These are phyloP conservation scores for Saccharomycopsis lassenensis DNA, from an alignment of 805 yeast genomes.

Conservation along the genomic window DNA sequence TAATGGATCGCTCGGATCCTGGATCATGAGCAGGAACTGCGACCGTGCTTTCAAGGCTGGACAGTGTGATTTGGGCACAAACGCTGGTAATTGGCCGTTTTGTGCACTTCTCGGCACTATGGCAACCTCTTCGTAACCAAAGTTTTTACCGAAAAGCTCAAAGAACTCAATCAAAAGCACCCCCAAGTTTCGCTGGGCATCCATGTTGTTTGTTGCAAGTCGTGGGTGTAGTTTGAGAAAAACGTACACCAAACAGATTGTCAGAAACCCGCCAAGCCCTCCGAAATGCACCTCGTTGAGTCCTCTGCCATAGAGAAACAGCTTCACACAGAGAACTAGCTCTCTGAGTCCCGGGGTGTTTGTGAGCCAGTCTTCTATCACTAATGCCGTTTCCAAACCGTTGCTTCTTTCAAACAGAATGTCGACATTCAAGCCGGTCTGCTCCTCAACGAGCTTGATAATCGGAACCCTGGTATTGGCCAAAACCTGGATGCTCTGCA, in stretches of 20 bases:
- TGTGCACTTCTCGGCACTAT: slow-evolving; percentile 43
- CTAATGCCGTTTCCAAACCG: slow-evolving; percentile 73
- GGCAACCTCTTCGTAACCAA: slow-evolving; percentile 73
- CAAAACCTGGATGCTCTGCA: slow-evolving; percentile 69
- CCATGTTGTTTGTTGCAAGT: slow-evolving; percentile 52
- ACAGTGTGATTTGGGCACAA: slow-evolving; percentile 46
- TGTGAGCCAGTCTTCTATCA: slow-evolving; percentile 64
- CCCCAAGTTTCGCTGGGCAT: slow-evolving; percentile 69
- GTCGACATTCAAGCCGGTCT: slow-evolving; percentile 66
- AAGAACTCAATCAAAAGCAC: slow-evolving; percentile 82
- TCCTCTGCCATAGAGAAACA: slow-evolving; percentile 66
- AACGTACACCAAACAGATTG: slow-evolving; percentile 76
- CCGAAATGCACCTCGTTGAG: slow-evolving; percentile 86
- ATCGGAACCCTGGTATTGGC: slow-evolving; percentile 91
- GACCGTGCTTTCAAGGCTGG: slow-evolving; percentile 42
- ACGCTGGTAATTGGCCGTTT: slow-evolving; percentile 43
- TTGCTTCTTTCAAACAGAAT: slow-evolving; percentile 79
- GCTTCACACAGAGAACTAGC: slow-evolving; percentile 72
- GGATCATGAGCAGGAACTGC: slow-evolving; percentile 61
- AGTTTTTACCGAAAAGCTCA: slow-evolving; percentile 82
- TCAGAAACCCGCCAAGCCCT: slow-evolving; percentile 89
- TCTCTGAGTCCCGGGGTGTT: slow-evolving; percentile 74
- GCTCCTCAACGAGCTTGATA: slow-evolving; percentile 74
- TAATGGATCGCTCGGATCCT: slow-evolving; percentile 77
- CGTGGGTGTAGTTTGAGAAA: slow-evolving; percentile 75